Percentiles rank a stretch among this genome's conserved stretches.
Evolutionary conservation across 108 stramenopile species (phyloP).

Genomic region (Fragilariopsis cylindrus): DNA sequence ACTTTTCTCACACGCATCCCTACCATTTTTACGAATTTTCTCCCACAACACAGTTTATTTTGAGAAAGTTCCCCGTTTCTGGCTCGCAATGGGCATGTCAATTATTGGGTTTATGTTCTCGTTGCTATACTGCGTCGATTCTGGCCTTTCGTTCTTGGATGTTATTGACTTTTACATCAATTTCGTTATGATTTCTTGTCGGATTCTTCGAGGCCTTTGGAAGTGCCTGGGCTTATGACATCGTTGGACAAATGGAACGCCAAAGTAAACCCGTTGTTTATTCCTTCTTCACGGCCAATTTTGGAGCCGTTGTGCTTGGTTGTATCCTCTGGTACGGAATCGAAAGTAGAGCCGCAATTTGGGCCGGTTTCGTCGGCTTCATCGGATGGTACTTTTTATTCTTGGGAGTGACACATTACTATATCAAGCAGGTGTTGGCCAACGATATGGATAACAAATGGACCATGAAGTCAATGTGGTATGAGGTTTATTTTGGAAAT

Average conservation of each 20-base stretch:
- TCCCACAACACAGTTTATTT: not conserved
- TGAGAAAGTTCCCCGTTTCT: conserved; percentile 24
- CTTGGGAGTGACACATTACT: conserved; percentile 30
- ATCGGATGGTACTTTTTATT: conserved; percentile 34
- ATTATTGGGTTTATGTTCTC: conserved; percentile 34
- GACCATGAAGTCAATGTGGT: conserved; percentile 39
- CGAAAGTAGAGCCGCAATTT: conserved; percentile 26
- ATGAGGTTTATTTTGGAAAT: conserved; percentile 46
- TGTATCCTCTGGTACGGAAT: conserved; percentile 46
- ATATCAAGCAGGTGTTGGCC: conserved; percentile 35
- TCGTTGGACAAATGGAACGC: conserved; percentile 36
- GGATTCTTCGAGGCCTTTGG: conserved; percentile 60
- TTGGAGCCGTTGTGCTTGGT: conserved; percentile 47
- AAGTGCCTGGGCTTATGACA: conserved; percentile 62
- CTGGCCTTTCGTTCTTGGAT: conserved; percentile 61
- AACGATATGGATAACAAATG: conserved; percentile 30
- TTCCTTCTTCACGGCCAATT: conserved; percentile 46
- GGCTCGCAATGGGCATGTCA: conserved; percentile 28
- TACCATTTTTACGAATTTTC: not conserved
- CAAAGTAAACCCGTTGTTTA: conserved; percentile 41
- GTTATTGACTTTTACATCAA: conserved; percentile 67
- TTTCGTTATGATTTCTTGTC: conserved; percentile 63
- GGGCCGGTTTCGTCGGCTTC: conserved; percentile 46
- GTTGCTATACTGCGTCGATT: conserved; percentile 51
- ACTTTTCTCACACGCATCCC: not conserved